Evolutionary conservation across 148 eudicot species (phyloP), one percentile per base, ranked within the genome.

Genomic region (Diospyros lotus): DNA sequence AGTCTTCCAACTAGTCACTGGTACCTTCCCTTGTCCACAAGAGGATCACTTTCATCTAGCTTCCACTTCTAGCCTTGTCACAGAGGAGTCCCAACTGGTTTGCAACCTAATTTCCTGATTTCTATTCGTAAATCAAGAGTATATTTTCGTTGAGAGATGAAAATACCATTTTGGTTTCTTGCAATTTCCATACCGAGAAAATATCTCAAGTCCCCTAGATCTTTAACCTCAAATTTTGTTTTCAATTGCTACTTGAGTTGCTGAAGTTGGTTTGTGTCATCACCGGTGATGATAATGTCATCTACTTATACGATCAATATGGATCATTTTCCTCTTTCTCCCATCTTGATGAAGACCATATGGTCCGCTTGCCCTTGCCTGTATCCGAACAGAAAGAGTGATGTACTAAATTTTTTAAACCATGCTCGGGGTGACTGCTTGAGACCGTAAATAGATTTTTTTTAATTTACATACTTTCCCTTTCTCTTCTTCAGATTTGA

Each of bases 151-250:
- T 68, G 58, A 41, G 72, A 68, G 17, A 68, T 68, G 4, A 18
- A n/a, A 50, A 68, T 68, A 0, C 72, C 72, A 2, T 68, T 28
- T 42, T 18, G 50, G 1, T 41, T 50, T 50, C 58, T 41, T 3
- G 58, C 72, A 11, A 68, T 58, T 42, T 68, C 58, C 58, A 68
- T 68, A n/a, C 72, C 72, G 5, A 68, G 40, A 11, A 68, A 68
- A 15, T 68, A 50, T 9, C 14, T 68, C 2, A 68, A 58, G 0
- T 58, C 6, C 6, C 72, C 58, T 9, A 68, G 58, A 52, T 68
- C 72, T 48, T 50, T 68, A n/a, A 68, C 51, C 42, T 68, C 72
- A 50, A 68, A 68, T 52, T 68, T 58, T 9, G 2, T 68, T 50
- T 42, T 58, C 2, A 68, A 58, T 5, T 4, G 3, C 41, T 7